A percentile compares a stretch with the other conserved stretches of the same genome.
These are phyloP conservation scores for Niveomyces coronatus DNA, from an alignment of 2,329 filamentous ascomycete genomes.

Conservation along the genomic window DNA sequence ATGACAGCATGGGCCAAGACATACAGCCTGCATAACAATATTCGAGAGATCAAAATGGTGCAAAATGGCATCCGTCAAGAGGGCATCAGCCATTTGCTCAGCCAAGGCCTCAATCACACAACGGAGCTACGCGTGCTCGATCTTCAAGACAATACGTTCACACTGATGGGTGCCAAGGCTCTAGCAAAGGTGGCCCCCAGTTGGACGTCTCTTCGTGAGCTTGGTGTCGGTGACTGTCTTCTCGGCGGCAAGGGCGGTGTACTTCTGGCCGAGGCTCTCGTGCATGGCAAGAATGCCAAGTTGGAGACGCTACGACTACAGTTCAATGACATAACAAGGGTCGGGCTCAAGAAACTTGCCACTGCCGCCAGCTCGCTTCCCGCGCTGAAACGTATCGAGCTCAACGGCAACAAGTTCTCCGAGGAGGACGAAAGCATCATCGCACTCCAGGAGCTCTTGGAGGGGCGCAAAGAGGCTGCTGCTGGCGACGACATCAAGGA, in stretches of 20 bases:
- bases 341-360: slow-evolving; percentile 61
- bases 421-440: slow-evolving; percentile 71
- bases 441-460: slow-evolving; percentile 59
- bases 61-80: slow-evolving; percentile 96
- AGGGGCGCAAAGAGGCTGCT: slow-evolving; percentile 65
- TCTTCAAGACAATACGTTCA: slow-evolving; percentile 97
- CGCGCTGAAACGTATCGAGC: slow-evolving; percentile 70
- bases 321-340: slow-evolving; percentile 85
- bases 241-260: slow-evolving; percentile 68
- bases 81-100: slow-evolving; percentile 74
- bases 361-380: slow-evolving; percentile 62
- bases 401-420: slow-evolving; percentile 92
- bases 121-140: slow-evolving; percentile 65
- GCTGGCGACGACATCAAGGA: slow-evolving; percentile 59
- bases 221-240: slow-evolving; percentile 83
- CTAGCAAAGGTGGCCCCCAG: slow-evolving; percentile 62
- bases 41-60: slow-evolving; percentile 90
- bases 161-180: slow-evolving; percentile 64
- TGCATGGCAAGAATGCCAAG: slow-evolving; percentile 64
- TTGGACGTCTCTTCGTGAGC: slow-evolving; percentile 69
- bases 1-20: slow-evolving; percentile 93
- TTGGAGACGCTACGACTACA: slow-evolving; percentile 76
- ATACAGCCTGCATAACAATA: slow-evolving; percentile 70
- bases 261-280: slow-evolving; percentile 62
- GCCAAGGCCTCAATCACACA: slow-evolving; percentile 65